Conservation (phyloP, 2,329 filamentous ascomycete species). For the Alternaria gaisen region DNA sequence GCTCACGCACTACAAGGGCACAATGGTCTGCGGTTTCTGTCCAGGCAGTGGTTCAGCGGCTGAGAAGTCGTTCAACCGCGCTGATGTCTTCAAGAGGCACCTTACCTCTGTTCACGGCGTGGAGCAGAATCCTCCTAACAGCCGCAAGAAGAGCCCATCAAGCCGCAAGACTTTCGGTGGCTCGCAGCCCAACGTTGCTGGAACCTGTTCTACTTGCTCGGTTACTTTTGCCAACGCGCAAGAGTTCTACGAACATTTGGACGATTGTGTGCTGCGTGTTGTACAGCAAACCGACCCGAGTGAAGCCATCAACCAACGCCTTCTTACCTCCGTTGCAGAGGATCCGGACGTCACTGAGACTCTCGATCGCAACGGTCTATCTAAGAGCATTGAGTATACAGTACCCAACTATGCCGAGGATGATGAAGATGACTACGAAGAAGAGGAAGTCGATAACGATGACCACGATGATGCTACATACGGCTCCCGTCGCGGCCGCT, state of each 20-base stretch:
- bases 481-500: constrained; percentile 56
- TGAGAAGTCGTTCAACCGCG: constrained; percentile 95
- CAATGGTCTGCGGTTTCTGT: constrained; percentile 96
- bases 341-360: constrained; percentile 53
- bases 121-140: constrained; percentile 91
- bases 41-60: constrained; percentile 86
- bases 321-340: constrained; percentile 52
- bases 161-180: constrained; percentile 73
- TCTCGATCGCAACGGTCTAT: constrained; percentile 50
- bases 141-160: constrained; percentile 73
- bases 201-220: constrained; percentile 92
- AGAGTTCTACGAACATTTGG: constrained; percentile 97
- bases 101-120: constrained; percentile 90
- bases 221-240: constrained; percentile 85
- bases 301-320: constrained; percentile 55
- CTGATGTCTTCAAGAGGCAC: constrained; percentile 95
- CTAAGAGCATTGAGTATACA: constrained; percentile 56
- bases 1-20: constrained; percentile 94
- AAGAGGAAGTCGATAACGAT: constrained; percentile 62
- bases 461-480: constrained; percentile 63
- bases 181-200: constrained; percentile 72
- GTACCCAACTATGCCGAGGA: constrained; percentile 63
- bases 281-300: constrained; percentile 58
- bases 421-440: constrained; percentile 55
- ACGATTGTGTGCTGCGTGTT: constrained; percentile 71